A percentile compares a stretch with the other conserved stretches of the same genome.
Conservation (phyloP, 2,329 filamentous ascomycete genomes). For the Hymenoscyphus infarciens region DNA sequence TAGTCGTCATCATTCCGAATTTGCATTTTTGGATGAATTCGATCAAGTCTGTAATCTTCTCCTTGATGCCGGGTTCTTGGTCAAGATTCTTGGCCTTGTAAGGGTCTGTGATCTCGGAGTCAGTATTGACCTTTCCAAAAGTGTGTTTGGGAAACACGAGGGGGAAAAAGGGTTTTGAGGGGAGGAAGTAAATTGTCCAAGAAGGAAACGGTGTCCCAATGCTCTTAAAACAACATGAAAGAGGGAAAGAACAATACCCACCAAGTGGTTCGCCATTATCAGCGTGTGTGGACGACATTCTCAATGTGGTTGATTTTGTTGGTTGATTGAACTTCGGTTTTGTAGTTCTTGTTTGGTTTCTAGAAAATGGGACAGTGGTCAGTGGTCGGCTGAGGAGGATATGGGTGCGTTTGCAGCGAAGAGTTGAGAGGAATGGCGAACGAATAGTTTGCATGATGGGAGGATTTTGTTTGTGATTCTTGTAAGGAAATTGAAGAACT, state of each 20-base stretch:
- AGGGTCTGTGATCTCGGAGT: constrained; percentile 65
- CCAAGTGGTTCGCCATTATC: neutral
- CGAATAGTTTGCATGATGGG: neutral
- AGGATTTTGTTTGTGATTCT: neutral
- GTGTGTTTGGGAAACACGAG: too few species aligned
- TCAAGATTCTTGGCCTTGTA: constrained; percentile 73
- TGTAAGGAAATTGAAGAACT: neutral
- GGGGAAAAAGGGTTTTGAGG: too few species aligned
- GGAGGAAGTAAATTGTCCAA: too few species aligned
- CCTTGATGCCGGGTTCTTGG: constrained; percentile 54
- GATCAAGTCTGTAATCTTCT: constrained; percentile 73
- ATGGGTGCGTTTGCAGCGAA: neutral
- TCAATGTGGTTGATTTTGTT: neutral
- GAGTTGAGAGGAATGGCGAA: neutral
- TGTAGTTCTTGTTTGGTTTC: neutral
- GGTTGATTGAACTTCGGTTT: neutral
- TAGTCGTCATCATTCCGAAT: constrained; percentile 87
- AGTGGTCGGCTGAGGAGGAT: constrained; percentile 3
- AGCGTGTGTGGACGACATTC: constrained; percentile 8
- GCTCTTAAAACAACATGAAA: too few species aligned
- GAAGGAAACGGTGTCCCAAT: too few species aligned
- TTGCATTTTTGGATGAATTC: constrained; percentile 70
- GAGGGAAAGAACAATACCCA: too few species aligned
- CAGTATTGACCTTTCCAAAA: constrained; percentile 48
- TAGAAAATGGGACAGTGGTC: neutral